Evolutionary conservation across 441 rosid genomes (phyloP), one percentile per base, ranked within the genome.

Genomic region (Melianthus villosus): DNA sequence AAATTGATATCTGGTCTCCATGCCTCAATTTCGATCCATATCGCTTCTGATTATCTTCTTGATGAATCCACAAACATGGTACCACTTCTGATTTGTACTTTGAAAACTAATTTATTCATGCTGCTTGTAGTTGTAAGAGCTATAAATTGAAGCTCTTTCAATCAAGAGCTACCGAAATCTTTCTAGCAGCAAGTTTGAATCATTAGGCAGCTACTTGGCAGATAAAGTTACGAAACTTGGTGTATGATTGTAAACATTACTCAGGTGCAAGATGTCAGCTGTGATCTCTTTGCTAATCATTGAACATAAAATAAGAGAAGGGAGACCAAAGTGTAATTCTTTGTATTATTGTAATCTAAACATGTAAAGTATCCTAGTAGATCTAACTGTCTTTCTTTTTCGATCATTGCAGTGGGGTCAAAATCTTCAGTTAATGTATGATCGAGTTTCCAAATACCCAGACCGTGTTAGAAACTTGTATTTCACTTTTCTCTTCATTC

Each of bases 1-100:
- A 80, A 84, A 65, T 53, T 80, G 70, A 67, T 80, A 59, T 84
- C 96, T 33, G 96, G 96, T 23, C 79, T 84, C 54, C 96, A 84
- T 50, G 73, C 96, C 28, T 80, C 96, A 48, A 80, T 80, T 43
- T 71, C 93, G 9, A 46, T 73, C 48, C 96, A 84, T 51, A 77
- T 79, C 45, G 94, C 84, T 35, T 64, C 84, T 36, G 87, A 77
- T 18, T 83, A 77, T 66, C 65, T 83, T 43, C 83, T 79, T 48
- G 87, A 83, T 42, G 86, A 84, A 65, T 49, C 77, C 28, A 55
- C 54, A 39, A 69, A 68, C 54, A 12, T 39, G 83, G 95, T 84
- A 68, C 50, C 47, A 32, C 32, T 60, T 34, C n/a, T 17, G 13
- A 20, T 0, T 36, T 16, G 12, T 23, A 26, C 13, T 19, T 4